These are phyloP conservation scores for Onygena corvina DNA, from an alignment of 2,329 filamentous ascomycete genomes.

Conservation along the genomic window DNA sequence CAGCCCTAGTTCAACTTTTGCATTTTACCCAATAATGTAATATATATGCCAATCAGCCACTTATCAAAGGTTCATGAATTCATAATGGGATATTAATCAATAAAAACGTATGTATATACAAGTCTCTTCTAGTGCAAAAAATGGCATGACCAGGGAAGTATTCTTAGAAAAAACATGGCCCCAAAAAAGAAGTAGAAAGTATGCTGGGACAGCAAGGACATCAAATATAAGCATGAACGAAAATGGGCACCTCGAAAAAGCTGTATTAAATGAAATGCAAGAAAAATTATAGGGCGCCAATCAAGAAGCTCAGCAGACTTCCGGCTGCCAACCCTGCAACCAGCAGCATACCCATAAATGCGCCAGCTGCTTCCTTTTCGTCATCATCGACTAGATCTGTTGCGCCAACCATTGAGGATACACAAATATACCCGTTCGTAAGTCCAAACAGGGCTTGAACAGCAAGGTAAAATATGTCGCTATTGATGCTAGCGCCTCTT, in stretches of 20 bases:
- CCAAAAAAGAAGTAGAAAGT: too few relatives aligned
- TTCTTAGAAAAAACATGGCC: too few relatives aligned
- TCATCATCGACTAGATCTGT: constrained; percentile 66
- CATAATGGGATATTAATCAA: too few relatives aligned
- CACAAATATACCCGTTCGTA: constrained; percentile 76
- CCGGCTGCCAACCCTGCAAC: constrained; percentile 70
- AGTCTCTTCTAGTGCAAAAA: too few relatives aligned
- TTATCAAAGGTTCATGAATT: too few relatives aligned
- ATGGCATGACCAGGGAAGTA: too few relatives aligned
- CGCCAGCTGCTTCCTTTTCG: constrained; percentile 78
- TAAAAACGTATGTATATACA: too few relatives aligned
- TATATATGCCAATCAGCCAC: too few relatives aligned
- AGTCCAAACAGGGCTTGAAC: constrained; percentile 76
- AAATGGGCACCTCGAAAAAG: neutral
- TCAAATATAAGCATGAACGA: too few relatives aligned
- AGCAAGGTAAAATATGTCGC: constrained; percentile 78
- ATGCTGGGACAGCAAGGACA: too few relatives aligned
- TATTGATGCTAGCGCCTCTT: constrained; percentile 58
- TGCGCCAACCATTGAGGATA: constrained; percentile 83
- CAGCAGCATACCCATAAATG: constrained; percentile 88
- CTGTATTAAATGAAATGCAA: neutral
- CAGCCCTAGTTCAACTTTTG: too few relatives aligned
- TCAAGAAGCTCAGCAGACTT: constrained; percentile 79
- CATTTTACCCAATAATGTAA: too few relatives aligned
- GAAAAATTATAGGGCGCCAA: constrained; percentile 24